Conservation (phyloP, 2,329 filamentous ascomycete genomes). For the Ascochyta clinopodiicola region DNA sequence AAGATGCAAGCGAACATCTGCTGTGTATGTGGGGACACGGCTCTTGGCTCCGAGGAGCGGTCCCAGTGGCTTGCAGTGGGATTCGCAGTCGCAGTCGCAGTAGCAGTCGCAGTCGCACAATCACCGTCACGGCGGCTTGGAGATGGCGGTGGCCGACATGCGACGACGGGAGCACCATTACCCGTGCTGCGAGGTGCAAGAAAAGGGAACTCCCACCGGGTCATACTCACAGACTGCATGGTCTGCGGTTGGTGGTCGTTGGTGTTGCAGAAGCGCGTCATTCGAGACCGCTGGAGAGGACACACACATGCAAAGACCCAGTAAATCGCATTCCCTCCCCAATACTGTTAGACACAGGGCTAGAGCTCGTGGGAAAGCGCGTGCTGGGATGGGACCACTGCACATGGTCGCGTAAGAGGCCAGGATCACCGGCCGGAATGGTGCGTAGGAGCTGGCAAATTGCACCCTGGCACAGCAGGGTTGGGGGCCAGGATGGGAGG, state of each 20-base stretch:
- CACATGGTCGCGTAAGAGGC: slow-evolving; percentile 2
- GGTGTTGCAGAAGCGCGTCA: slow-evolving; percentile 15
- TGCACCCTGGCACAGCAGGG: neutral
- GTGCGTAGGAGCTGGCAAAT: slow-evolving; percentile 2
- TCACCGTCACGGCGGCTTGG: neutral
- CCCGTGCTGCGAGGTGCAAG: neutral
- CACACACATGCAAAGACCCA: slow-evolving; percentile 14
- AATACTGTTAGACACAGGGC: slow-evolving; percentile 12
- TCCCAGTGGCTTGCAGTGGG: too few species aligned
- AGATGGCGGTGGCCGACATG: neutral
- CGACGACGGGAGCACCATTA: slow-evolving; percentile 3
- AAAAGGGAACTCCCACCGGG: neutral
- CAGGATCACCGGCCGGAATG: slow-evolving; percentile 5
- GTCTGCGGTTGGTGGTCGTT: neutral
- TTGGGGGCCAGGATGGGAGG: slow-evolving; percentile 9
- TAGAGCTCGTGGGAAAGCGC: slow-evolving; percentile 3
- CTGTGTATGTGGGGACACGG: neutral
- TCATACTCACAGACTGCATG: slow-evolving; percentile 1
- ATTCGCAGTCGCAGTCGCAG: neutral
- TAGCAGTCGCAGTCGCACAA: too few species aligned
- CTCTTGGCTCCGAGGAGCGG: neutral
- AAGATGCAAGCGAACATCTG: slow-evolving; percentile 1
- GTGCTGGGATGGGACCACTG: neutral
- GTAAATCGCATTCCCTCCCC: slow-evolving; percentile 18
- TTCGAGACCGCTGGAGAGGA: slow-evolving; percentile 3